These are phyloP conservation scores for Dujonia santamariae DNA, from an alignment of 1,139 yeast genomes.

Conservation along the genomic window DNA sequence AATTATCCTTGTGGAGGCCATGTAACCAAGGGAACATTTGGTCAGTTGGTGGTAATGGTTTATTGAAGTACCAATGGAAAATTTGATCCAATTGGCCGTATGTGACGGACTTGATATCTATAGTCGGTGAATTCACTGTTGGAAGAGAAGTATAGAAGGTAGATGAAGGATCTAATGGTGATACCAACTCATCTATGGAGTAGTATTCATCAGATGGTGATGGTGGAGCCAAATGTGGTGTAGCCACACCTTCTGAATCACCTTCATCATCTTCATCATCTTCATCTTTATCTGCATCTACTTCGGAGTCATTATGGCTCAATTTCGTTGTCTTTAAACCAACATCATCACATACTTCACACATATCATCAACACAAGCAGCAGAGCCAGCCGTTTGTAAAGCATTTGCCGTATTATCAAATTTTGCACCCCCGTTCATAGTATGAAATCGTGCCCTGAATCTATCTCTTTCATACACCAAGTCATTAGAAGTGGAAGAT, in stretches of 20 bases:
- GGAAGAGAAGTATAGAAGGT: conserved; percentile 9
- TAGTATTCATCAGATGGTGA: not conserved
- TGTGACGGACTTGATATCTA: conserved; percentile 3
- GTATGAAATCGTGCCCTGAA: conserved; percentile 40
- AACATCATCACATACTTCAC: conserved; percentile 40
- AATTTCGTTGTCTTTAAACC: conserved; percentile 39
- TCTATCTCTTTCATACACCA: conserved; percentile 41
- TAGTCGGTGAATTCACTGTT: conserved; percentile 4
- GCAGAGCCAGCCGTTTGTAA: conserved; percentile 9
- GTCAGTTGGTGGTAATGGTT: conserved; percentile 64
- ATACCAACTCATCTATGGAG: not conserved
- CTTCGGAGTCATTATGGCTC: conserved; percentile 15
- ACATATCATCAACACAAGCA: conserved; percentile 13
- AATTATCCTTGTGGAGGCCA: conserved; percentile 56
- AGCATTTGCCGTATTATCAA: conserved; percentile 6
- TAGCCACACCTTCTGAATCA: not conserved
- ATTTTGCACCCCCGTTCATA: conserved; percentile 20
- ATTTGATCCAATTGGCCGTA: conserved; percentile 27
- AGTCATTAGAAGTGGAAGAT: conserved; percentile 42
- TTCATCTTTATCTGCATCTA: not conserved
- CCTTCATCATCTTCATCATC: conserved; percentile 1
- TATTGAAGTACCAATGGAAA: conserved; percentile 46
- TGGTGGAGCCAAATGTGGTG: not conserved
- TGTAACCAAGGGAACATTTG: conserved; percentile 90
- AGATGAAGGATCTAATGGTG: conserved; percentile 26